Evolutionary conservation across 805 yeast species (phyloP), one percentile per base, ranked within the genome.

Genomic region (Scheffersomyces ergatensis): DNA sequence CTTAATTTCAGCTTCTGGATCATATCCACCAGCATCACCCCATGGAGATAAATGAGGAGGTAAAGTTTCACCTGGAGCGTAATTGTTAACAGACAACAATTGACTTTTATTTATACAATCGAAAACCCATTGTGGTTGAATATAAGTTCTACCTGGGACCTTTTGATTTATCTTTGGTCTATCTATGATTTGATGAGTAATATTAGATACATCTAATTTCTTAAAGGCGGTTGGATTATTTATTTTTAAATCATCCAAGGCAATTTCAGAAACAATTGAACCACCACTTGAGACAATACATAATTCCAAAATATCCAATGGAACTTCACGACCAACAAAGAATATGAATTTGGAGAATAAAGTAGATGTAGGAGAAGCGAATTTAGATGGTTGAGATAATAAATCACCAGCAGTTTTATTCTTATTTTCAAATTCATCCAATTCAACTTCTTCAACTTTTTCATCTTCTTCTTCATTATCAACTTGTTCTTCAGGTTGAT

Each of bases 1-100:
- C 25, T 54, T 74, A 12, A 61, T 54, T 24, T 64, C 64, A 24
- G 78, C 84, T 42, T 75, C 81, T 54, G 99, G 98, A 64, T 92
- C 81, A 67, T 93, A 93, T 40, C 83, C 84, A 53, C 85, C 89
- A 36, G 90, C 78, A 69, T 93, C 99, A 53, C 98, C 98, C 98
- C 99, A 93, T 72, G 99, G 99, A 38, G 96, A 87, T 56, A 93
- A 73, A 65, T 93, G 99, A 27, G 99, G 97, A 34, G 99, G 99
- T 49, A 93, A 74, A 4, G 88, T 71, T 67, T 92, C 97, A 42
- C 99, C 99, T 4, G 97, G 96, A 33, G 95, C 85, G 59, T 93
- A 93, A 40, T 74, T 75, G 40, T 83, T 82, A 17, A 88, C 96
- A 15, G 93, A 80, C 44, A 85, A 72, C 45, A 93, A 72, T 44